Evolutionary conservation across 2,329 filamentous ascomycete species (phyloP), one percentile per base, ranked within the genome.

Genomic region (Sphaceloma murrayae): DNA sequence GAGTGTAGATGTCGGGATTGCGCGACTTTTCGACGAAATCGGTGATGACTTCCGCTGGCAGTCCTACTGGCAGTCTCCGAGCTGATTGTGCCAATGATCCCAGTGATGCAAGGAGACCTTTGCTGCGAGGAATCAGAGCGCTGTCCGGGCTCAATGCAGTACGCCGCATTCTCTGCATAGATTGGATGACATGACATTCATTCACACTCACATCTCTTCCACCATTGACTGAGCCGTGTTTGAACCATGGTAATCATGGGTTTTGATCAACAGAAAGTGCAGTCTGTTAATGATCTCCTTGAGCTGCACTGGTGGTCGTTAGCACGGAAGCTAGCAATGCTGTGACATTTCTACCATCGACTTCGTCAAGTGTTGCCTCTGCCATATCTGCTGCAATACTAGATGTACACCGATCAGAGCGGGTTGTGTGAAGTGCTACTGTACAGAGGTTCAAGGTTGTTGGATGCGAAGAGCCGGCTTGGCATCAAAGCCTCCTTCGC

Each of bases 1-100:
- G 69, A 6, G 75, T 80, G 59, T 78, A 80, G 52, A 80, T 79
- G 53, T 80, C 77, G 5, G 77, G 77, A 54, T 81, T 81, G 16
- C 77, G 72, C 13, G 74, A 70, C 14, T 69, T 65, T 53, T 80
- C 75, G 24, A 81, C 74, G 56, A 80, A 81, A 45, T 69, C 67
- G 51, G 78, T 72, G 52, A 80, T 77, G 22, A 80, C 73, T 52
- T 80, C 76, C 3, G 74, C 68, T 0, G 77, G 76, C 1, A 80
- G 68, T 36, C 70, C 64, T 47, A 76, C 67, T 43, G 65, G 63
- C 14, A 72, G 62, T 13, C 68, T 56, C n/a, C 66, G 62, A 2
- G 73, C 63, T 54, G 58, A 70, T 49, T 64, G 60, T 13, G 67
- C 68, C 22, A 80, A 63, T n/a, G 65, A 65, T 32, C 70, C 63